Evolutionary conservation across 768 basidiomycete species (phyloP), one percentile per base, ranked within the genome.

Genomic region (Suillus subaureus): DNA sequence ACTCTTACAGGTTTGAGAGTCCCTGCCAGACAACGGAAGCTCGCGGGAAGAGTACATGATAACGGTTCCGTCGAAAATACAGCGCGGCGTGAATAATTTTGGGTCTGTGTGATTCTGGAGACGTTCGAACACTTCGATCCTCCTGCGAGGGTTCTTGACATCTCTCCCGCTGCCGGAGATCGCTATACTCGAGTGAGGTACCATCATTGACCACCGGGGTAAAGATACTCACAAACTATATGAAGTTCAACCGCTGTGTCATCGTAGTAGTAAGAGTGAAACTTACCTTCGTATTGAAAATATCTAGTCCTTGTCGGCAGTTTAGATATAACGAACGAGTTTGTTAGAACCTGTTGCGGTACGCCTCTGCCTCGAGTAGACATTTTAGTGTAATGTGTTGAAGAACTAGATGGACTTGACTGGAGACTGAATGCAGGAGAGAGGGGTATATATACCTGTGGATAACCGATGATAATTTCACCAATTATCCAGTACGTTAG

Each of bases 1-100:
- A 26, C n/a, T 69, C 78, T 58, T 55, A 80, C 80, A n/a, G 42
- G 70, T 74, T 0, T 71, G 73, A 2, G 71, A 64, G 15, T 76
- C 76, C 0, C 79, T 75, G 21, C 68, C 71, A 23, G 70, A 39
- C 12, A 80, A 71, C 2, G 75, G 60, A 4, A 83, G 74, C 0
- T 43, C 61, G 0, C 63, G 68, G 0, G 80, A 76, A 0, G 81
- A 74, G 43, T 82, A 87, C 0, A 83, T 70, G 0, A 85, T 79
- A 0, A 77, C 75, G 5, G 75, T 75, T 0, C 84, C 81, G 60
- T 87, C 85, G 63, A 83, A 87, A 6, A 87, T 69, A 4, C 78
- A 74, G 16, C 78, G 79, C 0, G 83, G 83, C 15, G 70, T 76
- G 66, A 86, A 86, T 0, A 78, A 9, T 0, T 61, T 62, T 0